phyloP scores from a whole-genome alignment of 2,329 filamentous ascomycete genomes.

The Aspergillus costaricaensis region DNA sequence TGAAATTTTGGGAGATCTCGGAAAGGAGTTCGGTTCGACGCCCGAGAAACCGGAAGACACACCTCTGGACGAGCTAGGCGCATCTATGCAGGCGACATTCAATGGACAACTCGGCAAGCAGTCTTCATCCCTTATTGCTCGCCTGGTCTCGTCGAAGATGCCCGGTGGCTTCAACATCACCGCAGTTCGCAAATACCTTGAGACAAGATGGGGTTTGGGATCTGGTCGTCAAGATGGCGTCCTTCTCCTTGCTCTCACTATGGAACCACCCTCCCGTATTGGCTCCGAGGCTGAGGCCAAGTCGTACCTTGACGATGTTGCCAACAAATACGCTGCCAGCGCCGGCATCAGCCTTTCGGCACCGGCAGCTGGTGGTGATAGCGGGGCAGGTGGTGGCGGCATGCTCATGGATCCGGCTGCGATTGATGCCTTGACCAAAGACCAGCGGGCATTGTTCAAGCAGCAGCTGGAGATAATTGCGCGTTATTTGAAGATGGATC shows the following conservation, averaged over 20 bases:
- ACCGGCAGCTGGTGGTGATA: constrained; percentile 69
- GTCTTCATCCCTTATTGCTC: constrained; percentile 86
- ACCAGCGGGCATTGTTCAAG: constrained; percentile 94
- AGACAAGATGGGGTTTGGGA: constrained; percentile 87
- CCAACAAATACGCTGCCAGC: constrained; percentile 84
- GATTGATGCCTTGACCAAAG: constrained; percentile 94
- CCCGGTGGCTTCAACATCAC: constrained; percentile 99
- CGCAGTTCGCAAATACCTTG: constrained; percentile 88
- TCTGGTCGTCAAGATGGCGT: constrained; percentile 88
- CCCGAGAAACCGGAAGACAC: constrained; percentile 98
- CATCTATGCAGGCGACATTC: constrained; percentile 96
- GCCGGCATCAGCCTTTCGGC: constrained; percentile 83
- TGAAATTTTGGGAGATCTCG: constrained; percentile 94
- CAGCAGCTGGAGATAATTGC: constrained; percentile 95
- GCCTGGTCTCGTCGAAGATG: constrained; percentile 98
- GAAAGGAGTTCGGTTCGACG: constrained; percentile 97
- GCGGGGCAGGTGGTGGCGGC: constrained; percentile 69
- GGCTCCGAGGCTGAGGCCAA: constrained; percentile 91
- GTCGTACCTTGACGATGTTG: constrained; percentile 81
- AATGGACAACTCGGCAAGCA: constrained; percentile 98
- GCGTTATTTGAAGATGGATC: constrained; percentile 94
- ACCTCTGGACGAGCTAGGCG: constrained; percentile 91
- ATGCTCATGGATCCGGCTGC: constrained; percentile 99
- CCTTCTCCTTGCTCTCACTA: constrained; percentile 83
- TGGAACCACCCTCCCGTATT: constrained; percentile 86